These are phyloP conservation scores for Dipodascus geniculatus DNA, from an alignment of 805 yeast genomes.

Conservation along the genomic window DNA sequence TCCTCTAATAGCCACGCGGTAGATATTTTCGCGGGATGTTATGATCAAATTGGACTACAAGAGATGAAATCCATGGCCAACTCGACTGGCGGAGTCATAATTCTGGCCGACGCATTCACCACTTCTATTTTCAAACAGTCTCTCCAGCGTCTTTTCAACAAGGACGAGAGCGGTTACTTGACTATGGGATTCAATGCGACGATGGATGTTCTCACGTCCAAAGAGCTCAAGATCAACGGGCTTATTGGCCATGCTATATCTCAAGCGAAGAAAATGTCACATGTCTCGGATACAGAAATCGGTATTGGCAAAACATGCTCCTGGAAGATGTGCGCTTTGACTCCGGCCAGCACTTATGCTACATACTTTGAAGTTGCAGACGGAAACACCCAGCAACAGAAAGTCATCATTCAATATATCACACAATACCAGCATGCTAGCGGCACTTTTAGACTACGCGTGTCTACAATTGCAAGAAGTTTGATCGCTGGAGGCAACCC, in stretches of 20 bases:
- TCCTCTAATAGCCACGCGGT: slow-evolving; percentile 65
- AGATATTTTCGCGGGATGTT: slow-evolving; percentile 88
- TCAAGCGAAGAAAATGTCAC: slow-evolving; percentile 41
- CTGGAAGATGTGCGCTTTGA: slow-evolving; percentile 74
- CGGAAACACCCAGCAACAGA: slow-evolving; percentile 24
- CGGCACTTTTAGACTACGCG: slow-evolving; percentile 80
- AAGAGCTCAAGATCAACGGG: slow-evolving; percentile 82
- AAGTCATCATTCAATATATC: slow-evolving; percentile 62
- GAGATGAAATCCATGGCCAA: slow-evolving; percentile 81
- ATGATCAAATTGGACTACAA: slow-evolving; percentile 88
- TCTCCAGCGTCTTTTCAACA: slow-evolving; percentile 75
- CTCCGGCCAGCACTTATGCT: slow-evolving; percentile 84
- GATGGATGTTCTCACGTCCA: slow-evolving; percentile 66
- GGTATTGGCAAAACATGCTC: slow-evolving; percentile 90
- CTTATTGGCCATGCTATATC: slow-evolving; percentile 88
- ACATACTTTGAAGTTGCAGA: slow-evolving; percentile 70
- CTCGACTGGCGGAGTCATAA: slow-evolving; percentile 77
- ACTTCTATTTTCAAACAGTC: slow-evolving; percentile 91
- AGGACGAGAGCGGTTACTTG: slow-evolving; percentile 79
- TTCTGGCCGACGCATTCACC: slow-evolving; percentile 84
- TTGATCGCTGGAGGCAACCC: slow-evolving; percentile 46
- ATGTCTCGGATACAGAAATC: slow-evolving; percentile 82
- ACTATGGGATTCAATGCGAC: slow-evolving; percentile 85
- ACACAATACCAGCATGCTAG: slow-evolving; percentile 94
- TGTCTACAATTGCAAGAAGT: slow-evolving; percentile 64